phyloP scores from a whole-genome alignment of 179 eudicot genomes.

The Nepenthes alata region DNA sequence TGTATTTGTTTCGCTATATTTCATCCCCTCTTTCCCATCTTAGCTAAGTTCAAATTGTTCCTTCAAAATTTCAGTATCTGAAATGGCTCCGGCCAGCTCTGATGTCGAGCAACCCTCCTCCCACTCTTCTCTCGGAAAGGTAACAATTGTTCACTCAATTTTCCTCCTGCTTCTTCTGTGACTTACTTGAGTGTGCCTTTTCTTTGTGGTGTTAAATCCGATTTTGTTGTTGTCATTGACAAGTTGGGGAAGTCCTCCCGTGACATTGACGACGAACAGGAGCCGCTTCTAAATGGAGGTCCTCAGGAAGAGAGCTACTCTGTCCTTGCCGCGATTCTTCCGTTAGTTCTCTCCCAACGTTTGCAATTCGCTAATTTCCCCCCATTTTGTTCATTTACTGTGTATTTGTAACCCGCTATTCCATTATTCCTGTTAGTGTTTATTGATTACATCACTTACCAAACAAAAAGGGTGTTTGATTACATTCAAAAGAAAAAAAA shows the following conservation, averaged over 20 bases:
- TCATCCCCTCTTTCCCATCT: too few relatives aligned
- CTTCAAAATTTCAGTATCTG: not conserved
- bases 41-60: too few relatives aligned
- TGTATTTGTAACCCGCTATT: not conserved
- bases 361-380: not conserved
- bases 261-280: constrained; percentile 20
- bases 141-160: not conserved
- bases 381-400: not conserved
- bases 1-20: too few relatives aligned
- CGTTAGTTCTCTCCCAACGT: constrained; percentile 34
- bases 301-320: constrained; percentile 40
- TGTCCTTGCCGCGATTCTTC: constrained; percentile 36
- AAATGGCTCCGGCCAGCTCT: constrained; percentile 15
- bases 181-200: not conserved
- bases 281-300: constrained; percentile 38
- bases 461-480: too few relatives aligned
- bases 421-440: not conserved
- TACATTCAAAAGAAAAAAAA: too few relatives aligned
- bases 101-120: constrained; percentile 24
- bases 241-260: constrained; percentile 21
- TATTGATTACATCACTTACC: too few relatives aligned
- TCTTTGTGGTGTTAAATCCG: not conserved
- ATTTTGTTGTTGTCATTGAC: constrained; percentile 1
- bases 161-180: not conserved
- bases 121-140: constrained; percentile 25